Evolutionary conservation across 2,329 filamentous ascomycete species (phyloP).

Genomic region (Fusarium sp.): DNA sequence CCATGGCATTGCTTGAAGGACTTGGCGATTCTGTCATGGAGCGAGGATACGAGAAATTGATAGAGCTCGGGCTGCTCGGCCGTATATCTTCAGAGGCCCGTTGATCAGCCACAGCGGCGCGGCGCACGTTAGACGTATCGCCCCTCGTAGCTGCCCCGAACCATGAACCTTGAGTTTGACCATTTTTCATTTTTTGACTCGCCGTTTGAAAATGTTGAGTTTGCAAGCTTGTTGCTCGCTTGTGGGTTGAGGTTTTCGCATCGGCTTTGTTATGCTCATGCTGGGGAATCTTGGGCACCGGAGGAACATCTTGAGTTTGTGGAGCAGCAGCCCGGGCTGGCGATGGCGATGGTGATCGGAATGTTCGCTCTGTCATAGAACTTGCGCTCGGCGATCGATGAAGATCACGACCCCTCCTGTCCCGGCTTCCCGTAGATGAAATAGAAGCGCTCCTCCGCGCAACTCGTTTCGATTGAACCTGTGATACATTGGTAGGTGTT

Average conservation of each 20-base stretch:
- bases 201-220: conserved; percentile 64
- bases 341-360: conserved; percentile 82
- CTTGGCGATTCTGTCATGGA: conserved; percentile 54
- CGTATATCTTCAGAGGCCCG: conserved; percentile 49
- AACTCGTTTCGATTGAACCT: conserved; percentile 89
- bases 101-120: conserved; percentile 52
- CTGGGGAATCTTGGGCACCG: conserved; percentile 78
- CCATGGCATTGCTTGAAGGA: conserved; percentile 57
- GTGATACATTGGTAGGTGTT: conserved; percentile 81
- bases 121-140: conserved; percentile 58
- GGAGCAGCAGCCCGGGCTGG: conserved; percentile 59
- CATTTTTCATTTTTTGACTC: conserved; percentile 61
- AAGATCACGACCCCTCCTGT: conserved; percentile 59
- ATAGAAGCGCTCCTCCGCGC: conserved; percentile 76
- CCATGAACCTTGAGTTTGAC: conserved; percentile 58
- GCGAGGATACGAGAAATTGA: conserved; percentile 70
- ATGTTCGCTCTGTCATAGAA: conserved; percentile 91
- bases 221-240: conserved; percentile 57
- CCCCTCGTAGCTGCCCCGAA: conserved; percentile 59
- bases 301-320: conserved; percentile 67
- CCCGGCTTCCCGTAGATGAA: conserved; percentile 71
- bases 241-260: conserved; percentile 46
- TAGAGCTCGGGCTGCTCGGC: conserved; percentile 60
- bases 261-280: conserved; percentile 48
- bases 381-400: conserved; percentile 75